phyloP scores from a whole-genome alignment of 2,329 filamentous ascomycete species.

The Blastomyces parvus region DNA sequence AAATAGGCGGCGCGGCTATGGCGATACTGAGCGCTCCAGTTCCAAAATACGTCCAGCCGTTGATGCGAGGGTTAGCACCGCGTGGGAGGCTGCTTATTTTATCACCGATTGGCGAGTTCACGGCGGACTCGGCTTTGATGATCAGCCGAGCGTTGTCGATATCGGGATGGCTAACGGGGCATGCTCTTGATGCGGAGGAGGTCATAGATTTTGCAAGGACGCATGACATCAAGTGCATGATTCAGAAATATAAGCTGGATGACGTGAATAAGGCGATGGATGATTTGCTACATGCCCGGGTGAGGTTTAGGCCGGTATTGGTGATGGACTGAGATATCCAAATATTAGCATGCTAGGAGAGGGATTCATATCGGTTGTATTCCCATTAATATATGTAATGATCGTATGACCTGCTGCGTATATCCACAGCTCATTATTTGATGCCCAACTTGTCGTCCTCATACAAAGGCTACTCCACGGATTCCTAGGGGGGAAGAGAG shows the following conservation, averaged over 20 bases:
- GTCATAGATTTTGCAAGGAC: slow-evolving; percentile 42
- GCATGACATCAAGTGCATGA: slow-evolving; percentile 43
- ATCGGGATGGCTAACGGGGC: slow-evolving; percentile 45
- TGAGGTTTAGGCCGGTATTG: slow-evolving; percentile 44
- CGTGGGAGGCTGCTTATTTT: slow-evolving; percentile 30
- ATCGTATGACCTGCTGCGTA: background rate
- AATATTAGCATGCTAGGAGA: too few relatives aligned
- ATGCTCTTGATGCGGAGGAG: slow-evolving; percentile 46
- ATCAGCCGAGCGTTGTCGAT: slow-evolving; percentile 40
- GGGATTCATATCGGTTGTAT: background rate
- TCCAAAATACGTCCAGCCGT: slow-evolving; percentile 24
- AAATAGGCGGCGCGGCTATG: slow-evolving; percentile 29
- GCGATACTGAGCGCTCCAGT: slow-evolving; percentile 33
- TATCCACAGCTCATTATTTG: background rate
- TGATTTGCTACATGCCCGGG: slow-evolving; percentile 42
- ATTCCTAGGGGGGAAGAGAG: background rate
- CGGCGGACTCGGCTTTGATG: slow-evolving; percentile 12
- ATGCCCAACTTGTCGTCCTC: background rate
- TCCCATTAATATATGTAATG: background rate
- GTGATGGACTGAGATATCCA: slow-evolving; percentile 30
- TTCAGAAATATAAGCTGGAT: slow-evolving; percentile 45
- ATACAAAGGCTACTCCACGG: background rate
- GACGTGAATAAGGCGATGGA: slow-evolving; percentile 42
- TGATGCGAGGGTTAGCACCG: slow-evolving; percentile 28
- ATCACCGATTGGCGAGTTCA: slow-evolving; percentile 21